phyloP scores from a whole-genome alignment of 305 asterid genomes.

The Stenogyne calaminthoides region DNA sequence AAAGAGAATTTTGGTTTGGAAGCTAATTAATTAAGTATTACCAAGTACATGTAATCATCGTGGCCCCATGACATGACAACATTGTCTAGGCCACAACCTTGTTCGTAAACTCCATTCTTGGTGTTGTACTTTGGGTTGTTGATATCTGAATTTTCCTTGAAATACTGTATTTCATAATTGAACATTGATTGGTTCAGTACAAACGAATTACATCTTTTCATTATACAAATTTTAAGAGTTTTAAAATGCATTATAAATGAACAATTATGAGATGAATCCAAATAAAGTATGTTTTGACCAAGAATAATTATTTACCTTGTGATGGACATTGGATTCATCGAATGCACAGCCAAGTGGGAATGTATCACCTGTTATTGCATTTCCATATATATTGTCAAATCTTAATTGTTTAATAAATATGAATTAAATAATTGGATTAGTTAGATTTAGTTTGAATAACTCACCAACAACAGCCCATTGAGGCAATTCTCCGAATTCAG shows the following conservation, averaged over 20 bases:
- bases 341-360: slow-evolving; percentile 48
- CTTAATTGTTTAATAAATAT: background rate
- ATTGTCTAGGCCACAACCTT: slow-evolving; percentile 72
- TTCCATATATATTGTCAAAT: background rate
- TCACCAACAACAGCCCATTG: slow-evolving; percentile 96
- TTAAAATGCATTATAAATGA: no score
- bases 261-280: no score
- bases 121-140: slow-evolving; percentile 47
- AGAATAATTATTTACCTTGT: slow-evolving; percentile 26
- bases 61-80: slow-evolving; percentile 89
- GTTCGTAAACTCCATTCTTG: slow-evolving; percentile 59
- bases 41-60: slow-evolving; percentile 85
- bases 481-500: slow-evolving; percentile 70
- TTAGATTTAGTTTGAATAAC: background rate
- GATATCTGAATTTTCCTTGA: slow-evolving; percentile 54
- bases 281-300: background rate
- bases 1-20: background rate
- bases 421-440: no score
- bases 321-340: slow-evolving; percentile 41
- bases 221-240: no score
- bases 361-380: slow-evolving; percentile 29
- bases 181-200: no score
- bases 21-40: slow-evolving; percentile 23
- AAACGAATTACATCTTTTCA: no score
- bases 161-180: slow-evolving; percentile 70